phyloP scores from a whole-genome alignment of 805 yeast species.

The Ogataea philodendri region DNA sequence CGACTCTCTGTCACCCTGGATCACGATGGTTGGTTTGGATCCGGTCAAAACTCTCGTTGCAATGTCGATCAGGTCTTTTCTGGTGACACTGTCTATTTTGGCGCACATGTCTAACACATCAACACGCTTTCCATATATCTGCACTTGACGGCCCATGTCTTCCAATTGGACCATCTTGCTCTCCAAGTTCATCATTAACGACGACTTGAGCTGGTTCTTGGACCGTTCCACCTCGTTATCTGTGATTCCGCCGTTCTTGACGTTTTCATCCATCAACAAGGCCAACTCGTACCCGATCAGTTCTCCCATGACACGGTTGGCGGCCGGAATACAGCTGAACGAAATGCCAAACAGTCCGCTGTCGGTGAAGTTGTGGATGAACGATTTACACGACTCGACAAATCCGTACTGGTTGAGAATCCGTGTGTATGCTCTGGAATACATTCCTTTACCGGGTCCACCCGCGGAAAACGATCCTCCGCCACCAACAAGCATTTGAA shows the following conservation, averaged over 20 bases:
- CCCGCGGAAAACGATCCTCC: conserved; percentile 98
- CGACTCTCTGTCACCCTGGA: conserved; percentile 81
- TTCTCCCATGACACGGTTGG: conserved; percentile 80
- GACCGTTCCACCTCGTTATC: conserved; percentile 81
- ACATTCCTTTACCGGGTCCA: conserved; percentile 99
- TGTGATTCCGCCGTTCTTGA: conserved; percentile 59
- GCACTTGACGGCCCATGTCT: conserved; percentile 93
- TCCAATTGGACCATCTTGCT: conserved; percentile 91
- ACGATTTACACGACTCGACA: conserved; percentile 82
- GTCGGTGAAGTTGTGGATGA: conserved; percentile 87
- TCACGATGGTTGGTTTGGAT: conserved; percentile 74
- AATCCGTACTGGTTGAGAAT: conserved; percentile 89
- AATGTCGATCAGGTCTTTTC: conserved; percentile 65
- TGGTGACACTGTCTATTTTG: conserved; percentile 66
- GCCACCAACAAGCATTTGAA: conserved; percentile 90
- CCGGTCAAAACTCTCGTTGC: conserved; percentile 77
- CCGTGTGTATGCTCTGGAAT: conserved; percentile 85
- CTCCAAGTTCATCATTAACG: conserved; percentile 89
- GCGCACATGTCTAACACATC: conserved; percentile 78
- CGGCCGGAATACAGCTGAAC: conserved; percentile 79
- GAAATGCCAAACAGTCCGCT: conserved; percentile 91
- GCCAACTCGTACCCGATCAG: conserved; percentile 66
- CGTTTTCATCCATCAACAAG: conserved; percentile 38
- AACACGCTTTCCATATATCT: conserved; percentile 72
- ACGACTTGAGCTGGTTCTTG: conserved; percentile 84